Percentiles rank a stretch among this genome's conserved stretches.
These are phyloP conservation scores for Seiridium cupressi DNA, from an alignment of 2,329 filamentous ascomycete species.

Conservation along the genomic window DNA sequence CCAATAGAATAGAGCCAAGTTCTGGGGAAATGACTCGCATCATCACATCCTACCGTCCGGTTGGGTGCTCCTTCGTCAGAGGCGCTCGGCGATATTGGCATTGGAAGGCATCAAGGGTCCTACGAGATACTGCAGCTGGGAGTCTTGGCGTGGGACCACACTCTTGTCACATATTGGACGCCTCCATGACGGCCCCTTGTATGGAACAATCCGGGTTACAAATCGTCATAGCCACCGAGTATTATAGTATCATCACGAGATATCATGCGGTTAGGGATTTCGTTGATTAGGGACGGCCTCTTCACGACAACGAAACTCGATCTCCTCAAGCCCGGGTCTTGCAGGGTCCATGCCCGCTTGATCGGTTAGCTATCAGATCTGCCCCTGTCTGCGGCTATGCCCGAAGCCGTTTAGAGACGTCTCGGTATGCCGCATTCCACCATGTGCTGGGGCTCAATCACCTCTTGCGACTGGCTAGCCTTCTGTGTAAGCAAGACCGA, in stretches of 20 bases:
- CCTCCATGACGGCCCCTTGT: too few species aligned
- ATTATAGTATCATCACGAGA: too few species aligned
- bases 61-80: not conserved
- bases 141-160: not conserved
- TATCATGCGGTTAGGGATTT: too few species aligned
- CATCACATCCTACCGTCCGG: not conserved
- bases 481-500: not conserved
- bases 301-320: too few species aligned
- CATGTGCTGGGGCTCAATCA: not conserved
- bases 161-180: not conserved
- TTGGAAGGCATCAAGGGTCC: not conserved
- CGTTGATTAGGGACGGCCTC: too few species aligned
- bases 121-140: not conserved
- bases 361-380: slow-evolving; percentile 8
- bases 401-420: slow-evolving; percentile 5
- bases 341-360: not conserved
- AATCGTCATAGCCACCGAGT: too few species aligned
- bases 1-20: not conserved
- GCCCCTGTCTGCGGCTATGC: slow-evolving; percentile 9
- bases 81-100: not conserved
- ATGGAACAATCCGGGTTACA: too few species aligned
- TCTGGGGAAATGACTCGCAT: not conserved
- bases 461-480: not conserved
- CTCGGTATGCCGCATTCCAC: slow-evolving; percentile 2
- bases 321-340: not conserved